Evolutionary conservation across 768 basidiomycete species (phyloP).

Genomic region (Psilocybe subaeruginosa): DNA sequence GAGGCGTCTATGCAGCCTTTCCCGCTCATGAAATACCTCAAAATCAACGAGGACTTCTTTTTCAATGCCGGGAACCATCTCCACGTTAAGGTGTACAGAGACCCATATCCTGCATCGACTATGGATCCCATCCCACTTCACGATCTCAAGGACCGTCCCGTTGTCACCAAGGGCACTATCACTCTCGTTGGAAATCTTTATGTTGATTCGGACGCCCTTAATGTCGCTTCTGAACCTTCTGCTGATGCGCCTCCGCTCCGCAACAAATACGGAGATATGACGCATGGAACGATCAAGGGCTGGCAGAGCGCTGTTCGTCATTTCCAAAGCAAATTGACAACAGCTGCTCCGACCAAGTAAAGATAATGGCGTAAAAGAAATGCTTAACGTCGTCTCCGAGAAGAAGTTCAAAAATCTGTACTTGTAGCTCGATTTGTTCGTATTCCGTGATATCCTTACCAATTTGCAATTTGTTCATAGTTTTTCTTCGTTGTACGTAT

Average conservation of each 20-base stretch:
- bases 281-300: neutral
- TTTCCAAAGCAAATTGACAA: neutral
- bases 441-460: too few relatives aligned
- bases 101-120: conserved; percentile 1
- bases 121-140: neutral
- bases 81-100: conserved; percentile 5
- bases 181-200: conserved; percentile 10
- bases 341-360: neutral
- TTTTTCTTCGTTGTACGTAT: too few relatives aligned
- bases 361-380: neutral
- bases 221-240: conserved; percentile 5
- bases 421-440: too few relatives aligned
- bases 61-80: neutral
- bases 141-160: neutral
- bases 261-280: neutral
- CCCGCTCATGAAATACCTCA: conserved; percentile 10
- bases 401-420: neutral
- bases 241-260: neutral
- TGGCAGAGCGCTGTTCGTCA: conserved; percentile 1
- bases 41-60: conserved; percentile 6
- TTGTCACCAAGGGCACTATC: conserved; percentile 9
- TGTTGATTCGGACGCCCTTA: conserved; percentile 6
- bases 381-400: neutral
- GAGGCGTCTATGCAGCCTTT: conserved; percentile 14
- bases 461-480: too few relatives aligned